Base-by-base conservation (phyloP, 148 eudicot species). In the Limonium bicolor region DNA sequence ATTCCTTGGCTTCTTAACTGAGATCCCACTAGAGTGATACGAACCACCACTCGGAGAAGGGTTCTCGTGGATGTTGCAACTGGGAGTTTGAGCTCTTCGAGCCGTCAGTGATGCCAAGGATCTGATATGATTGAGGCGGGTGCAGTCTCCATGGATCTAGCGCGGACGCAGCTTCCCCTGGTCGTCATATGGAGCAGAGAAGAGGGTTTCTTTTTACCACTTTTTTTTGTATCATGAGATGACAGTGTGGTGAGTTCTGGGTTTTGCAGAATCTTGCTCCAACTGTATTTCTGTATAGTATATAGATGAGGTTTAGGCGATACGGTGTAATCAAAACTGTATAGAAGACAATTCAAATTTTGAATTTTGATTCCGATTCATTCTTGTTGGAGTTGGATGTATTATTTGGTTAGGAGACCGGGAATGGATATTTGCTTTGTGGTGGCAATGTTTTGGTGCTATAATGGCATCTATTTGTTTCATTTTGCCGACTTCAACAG, bases 321-420 rank as follows among this genome's bases (percentile, higher is more conserved):
- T 37, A 34, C 53, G 46, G 63, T 67, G 75, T 63, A 63, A 66
- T 61, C 50, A 49, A 60, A 53, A 37, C 38, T 77, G 78, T 77
- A 70, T 47, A 73, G 72, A 36, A 28, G 30, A 27, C 15, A 25
- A 35, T 24, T 36, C 15, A 25, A 35, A 28, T 36, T 25, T 20
- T 61, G 29, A 24, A 43, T 58, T 63, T 53, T 50, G 27, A 25
- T 33, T 42, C 14, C 19, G 29, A 13, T 48, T 39, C 39, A 48
- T 27, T 13, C 48, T 47, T 23, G 49, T 11, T 49, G 52, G 51
- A 27, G 17, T 41, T 53, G 51, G 55, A 48, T 44, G 41, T 38
- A 37, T 48, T 50, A 35, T 32, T 10, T 12, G 36, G 13, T 32
- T 32, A 15, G 14, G 36, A 32, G 11, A 32, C 36, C 36, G n/a